phyloP scores from a whole-genome alignment of 352 stramenopile species.

The Phytopythium oedochilum region DNA sequence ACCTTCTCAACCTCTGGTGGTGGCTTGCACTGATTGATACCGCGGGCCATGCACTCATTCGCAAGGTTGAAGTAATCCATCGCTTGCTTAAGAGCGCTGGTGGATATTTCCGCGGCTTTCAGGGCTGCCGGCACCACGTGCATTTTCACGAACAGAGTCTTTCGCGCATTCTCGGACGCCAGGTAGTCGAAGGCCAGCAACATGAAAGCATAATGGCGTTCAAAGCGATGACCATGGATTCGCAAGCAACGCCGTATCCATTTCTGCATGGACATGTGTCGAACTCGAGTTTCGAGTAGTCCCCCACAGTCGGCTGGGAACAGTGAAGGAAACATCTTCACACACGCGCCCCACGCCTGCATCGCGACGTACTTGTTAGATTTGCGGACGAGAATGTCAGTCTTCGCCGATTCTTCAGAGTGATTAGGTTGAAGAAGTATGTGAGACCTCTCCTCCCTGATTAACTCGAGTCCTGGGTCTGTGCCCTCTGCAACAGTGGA shows the following conservation, averaged over 20 bases:
- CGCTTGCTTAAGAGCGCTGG: conserved; percentile 3
- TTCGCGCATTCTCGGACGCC: conserved; percentile 4
- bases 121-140: conserved; percentile 11
- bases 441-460: conserved; percentile 4
- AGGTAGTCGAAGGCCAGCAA: conserved; percentile 20
- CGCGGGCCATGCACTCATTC: neutral
- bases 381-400: conserved; percentile 8
- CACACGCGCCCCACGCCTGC: conserved; percentile 2
- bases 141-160: conserved; percentile 14
- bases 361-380: conserved; percentile 7
- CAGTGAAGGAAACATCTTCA: conserved; percentile 16
- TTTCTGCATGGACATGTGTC: conserved; percentile 6
- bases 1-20: conserved; percentile 2
- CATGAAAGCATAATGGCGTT: conserved; percentile 18
- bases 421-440: neutral
- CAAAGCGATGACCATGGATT: conserved; percentile 14
- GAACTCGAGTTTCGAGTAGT: conserved; percentile 6
- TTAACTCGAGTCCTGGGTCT: neutral
- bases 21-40: neutral
- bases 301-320: conserved; percentile 18
- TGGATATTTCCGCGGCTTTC: neutral
- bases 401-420: conserved; percentile 1
- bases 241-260: conserved; percentile 13
- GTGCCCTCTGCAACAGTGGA: neutral
- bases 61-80: conserved; percentile 15